These are phyloP conservation scores for Solanum appendiculatum DNA, from an alignment of 257 asterid species.

Conservation along the genomic window DNA sequence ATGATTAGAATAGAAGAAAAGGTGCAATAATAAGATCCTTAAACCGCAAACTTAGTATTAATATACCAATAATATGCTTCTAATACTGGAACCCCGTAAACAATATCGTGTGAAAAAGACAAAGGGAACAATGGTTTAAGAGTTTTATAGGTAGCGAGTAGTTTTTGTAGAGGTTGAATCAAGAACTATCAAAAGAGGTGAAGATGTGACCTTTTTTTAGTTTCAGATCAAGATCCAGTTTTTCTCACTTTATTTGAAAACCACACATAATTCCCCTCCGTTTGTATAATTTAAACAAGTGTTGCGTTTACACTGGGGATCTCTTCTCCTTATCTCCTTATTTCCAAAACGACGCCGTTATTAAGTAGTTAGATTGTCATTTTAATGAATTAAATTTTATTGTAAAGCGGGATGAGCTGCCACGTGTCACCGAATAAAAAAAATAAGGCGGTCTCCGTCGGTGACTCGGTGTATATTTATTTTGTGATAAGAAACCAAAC, in stretches of 20 bases:
- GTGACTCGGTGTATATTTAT: background rate
- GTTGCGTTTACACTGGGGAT: background rate
- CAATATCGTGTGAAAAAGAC: background rate
- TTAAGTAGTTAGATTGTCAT: background rate
- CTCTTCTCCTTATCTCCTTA: background rate
- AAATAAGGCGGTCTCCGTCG: background rate
- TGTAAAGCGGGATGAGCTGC: background rate
- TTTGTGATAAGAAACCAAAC: background rate
- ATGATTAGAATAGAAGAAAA: slow-evolving; percentile 1
- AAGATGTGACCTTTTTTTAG: background rate
- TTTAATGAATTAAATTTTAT: background rate
- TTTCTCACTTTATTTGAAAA: background rate
- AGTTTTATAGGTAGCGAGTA: background rate
- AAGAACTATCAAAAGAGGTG: background rate
- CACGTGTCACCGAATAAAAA: background rate
- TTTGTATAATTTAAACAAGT: background rate
- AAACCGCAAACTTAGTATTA: background rate
- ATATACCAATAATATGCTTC: background rate
- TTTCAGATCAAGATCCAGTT: slow-evolving; percentile 3
- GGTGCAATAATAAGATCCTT: background rate
- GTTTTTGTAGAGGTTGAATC: slow-evolving; percentile 2
- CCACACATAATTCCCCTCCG: background rate
- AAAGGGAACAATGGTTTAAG: background rate
- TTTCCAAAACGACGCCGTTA: background rate
- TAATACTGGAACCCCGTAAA: background rate